phyloP scores from a whole-genome alignment of 768 basidiomycete species.

The Suillus paluster region DNA sequence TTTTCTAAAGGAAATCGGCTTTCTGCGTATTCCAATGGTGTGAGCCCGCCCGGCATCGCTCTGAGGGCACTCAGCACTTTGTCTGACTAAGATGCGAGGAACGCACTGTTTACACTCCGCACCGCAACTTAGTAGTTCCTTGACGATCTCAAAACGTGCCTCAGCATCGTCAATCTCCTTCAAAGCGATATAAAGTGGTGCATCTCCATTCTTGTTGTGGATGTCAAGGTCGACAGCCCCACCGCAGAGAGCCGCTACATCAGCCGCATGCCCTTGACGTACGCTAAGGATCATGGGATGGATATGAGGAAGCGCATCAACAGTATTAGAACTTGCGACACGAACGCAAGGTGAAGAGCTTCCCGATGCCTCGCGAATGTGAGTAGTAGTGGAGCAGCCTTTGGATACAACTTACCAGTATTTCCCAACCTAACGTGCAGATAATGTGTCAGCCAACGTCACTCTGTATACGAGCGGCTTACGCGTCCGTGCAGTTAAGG shows the following conservation, averaged over 20 bases:
- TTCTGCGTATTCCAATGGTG: conserved; percentile 1
- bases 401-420: conserved; percentile 30
- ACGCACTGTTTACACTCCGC: not conserved
- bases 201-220: conserved; percentile 28
- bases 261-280: conserved; percentile 17
- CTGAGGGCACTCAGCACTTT: not conserved
- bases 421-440: conserved; percentile 26
- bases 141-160: conserved; percentile 23
- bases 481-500: conserved; percentile 36
- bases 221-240: conserved; percentile 31
- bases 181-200: conserved; percentile 34
- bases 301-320: conserved; percentile 3
- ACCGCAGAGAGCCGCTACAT: conserved; percentile 11
- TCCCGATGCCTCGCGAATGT: not conserved
- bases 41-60: not conserved
- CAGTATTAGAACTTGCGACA: conserved; percentile 4
- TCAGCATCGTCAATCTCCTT: conserved; percentile 16
- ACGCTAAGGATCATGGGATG: not conserved
- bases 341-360: conserved; percentile 39
- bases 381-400: conserved; percentile 6
- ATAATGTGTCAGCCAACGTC: conserved; percentile 6
- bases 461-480: conserved; percentile 10
- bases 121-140: not conserved
- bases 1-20: not conserved
- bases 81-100: not conserved